phyloP scores from a whole-genome alignment of 2,329 filamentous ascomycete genomes.

The Neonectria neomacrospora region DNA sequence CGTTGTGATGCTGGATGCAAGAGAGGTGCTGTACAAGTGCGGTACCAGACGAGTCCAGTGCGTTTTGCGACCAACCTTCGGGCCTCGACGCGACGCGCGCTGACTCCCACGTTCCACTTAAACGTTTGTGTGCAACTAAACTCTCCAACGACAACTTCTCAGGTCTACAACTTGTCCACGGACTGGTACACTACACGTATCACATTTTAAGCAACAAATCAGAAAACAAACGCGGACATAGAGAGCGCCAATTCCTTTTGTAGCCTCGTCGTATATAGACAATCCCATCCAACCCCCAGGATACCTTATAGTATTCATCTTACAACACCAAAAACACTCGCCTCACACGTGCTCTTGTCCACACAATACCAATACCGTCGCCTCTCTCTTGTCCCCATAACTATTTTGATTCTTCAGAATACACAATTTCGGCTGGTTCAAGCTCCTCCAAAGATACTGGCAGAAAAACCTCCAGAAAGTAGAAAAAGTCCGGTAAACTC shows the following conservation, averaged over 20 bases:
- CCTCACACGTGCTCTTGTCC: not conserved
- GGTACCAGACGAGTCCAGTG: not conserved
- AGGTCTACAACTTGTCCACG: not conserved
- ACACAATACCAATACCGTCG: not conserved
- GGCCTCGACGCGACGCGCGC: conserved; percentile 29
- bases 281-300: no score
- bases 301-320: not conserved
- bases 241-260: not conserved
- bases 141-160: not conserved
- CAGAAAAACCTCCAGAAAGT: conserved; percentile 4
- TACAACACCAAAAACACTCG: conserved; percentile 6
- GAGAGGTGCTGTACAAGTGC: conserved; percentile 14
- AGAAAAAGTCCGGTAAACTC: conserved; percentile 27
- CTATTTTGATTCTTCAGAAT: conserved; percentile 41
- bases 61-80: conserved; percentile 13
- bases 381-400: conserved; percentile 22
- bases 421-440: conserved; percentile 36
- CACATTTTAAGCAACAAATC: not conserved
- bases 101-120: conserved; percentile 28
- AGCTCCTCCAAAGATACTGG: conserved; percentile 17
- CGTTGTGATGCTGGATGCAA: conserved; percentile 24
- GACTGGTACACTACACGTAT: not conserved
- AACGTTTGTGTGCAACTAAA: not conserved
- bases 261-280: not conserved
- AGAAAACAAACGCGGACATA: not conserved